A percentile compares a stretch with the other conserved stretches of the same genome.
Conservation (phyloP, 805 yeast species). For the Alloascoidea africana region DNA sequence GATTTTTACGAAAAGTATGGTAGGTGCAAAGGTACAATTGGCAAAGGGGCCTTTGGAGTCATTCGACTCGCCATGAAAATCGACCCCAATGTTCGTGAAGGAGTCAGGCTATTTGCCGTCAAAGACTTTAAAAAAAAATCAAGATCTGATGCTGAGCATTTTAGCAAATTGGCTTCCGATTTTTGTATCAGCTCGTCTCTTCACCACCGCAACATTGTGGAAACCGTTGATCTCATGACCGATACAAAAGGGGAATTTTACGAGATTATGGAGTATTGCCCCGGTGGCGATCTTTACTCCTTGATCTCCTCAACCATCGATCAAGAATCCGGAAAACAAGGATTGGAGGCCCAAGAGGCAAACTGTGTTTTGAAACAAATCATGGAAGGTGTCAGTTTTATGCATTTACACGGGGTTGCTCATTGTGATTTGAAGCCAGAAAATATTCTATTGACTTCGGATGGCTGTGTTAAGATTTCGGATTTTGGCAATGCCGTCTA, state of each 20-base stretch:
- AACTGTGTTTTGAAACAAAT: conserved; percentile 87
- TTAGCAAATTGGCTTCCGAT: conserved; percentile 68
- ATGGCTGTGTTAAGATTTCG: conserved; percentile 53
- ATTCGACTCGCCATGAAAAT: conserved; percentile 70
- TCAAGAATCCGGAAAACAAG: conserved; percentile 30
- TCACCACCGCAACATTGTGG: conserved; percentile 62
- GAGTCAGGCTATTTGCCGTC: conserved; percentile 48
- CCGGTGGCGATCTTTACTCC: conserved; percentile 69
- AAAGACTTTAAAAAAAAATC: conserved; percentile 56
- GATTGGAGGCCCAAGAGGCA: conserved; percentile 49
- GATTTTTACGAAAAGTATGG: conserved; percentile 85
- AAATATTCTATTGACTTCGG: conserved; percentile 53
- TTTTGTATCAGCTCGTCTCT: conserved; percentile 74
- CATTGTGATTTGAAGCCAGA: conserved; percentile 91
- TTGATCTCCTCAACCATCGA: conserved; percentile 35
- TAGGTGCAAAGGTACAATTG: conserved; percentile 85
- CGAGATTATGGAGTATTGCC: conserved; percentile 93
- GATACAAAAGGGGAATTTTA: conserved; percentile 58
- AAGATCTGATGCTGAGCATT: conserved; percentile 39
- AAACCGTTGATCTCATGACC: conserved; percentile 67
- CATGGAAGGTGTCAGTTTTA: conserved; percentile 63
- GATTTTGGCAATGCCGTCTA: conserved; percentile 92
- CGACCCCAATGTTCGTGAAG: conserved; percentile 23
- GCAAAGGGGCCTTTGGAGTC: conserved; percentile 88
- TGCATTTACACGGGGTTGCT: conserved; percentile 87